phyloP scores from a whole-genome alignment of 495 filamentous ascomycete species.

The Xylaria nigripes region DNA sequence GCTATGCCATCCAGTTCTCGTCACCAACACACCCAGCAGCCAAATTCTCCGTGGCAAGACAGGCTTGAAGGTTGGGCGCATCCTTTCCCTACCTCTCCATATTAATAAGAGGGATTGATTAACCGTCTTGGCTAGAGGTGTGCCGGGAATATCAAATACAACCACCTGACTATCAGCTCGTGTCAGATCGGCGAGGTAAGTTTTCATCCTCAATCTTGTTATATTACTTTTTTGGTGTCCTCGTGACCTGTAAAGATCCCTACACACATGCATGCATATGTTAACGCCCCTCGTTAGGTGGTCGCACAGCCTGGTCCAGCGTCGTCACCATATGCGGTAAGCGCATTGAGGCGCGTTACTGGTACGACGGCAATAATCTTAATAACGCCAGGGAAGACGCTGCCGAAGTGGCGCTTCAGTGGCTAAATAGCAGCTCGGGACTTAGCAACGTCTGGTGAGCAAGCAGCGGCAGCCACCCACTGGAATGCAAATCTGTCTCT shows the following conservation, averaged over 20 bases:
- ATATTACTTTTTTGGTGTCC: background rate
- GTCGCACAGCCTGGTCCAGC: slow-evolving; percentile 85
- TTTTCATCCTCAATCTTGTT: background rate
- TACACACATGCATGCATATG: slow-evolving; percentile 1
- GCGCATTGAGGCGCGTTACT: slow-evolving; percentile 62
- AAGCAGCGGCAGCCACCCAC: background rate
- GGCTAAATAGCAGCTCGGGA: slow-evolving; percentile 27
- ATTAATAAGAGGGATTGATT: slow-evolving; percentile 5
- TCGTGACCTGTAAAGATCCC: background rate
- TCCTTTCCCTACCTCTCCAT: background rate
- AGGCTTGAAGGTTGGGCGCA: slow-evolving; percentile 26
- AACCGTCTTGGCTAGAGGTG: slow-evolving; percentile 40
- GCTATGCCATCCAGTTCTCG: slow-evolving; percentile 22
- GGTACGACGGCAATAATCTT: slow-evolving; percentile 82
- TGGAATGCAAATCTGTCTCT: background rate
- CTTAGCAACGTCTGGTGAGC: slow-evolving; percentile 17
- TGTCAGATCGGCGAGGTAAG: slow-evolving; percentile 74
- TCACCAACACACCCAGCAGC: slow-evolving; percentile 14
- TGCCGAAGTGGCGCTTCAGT: slow-evolving; percentile 63
- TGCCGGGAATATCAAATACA: slow-evolving; percentile 49
- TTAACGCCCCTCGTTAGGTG: slow-evolving; percentile 45
- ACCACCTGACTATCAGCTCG: slow-evolving; percentile 57
- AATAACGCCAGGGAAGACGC: slow-evolving; percentile 88
- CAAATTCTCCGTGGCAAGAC: slow-evolving; percentile 27
- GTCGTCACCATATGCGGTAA: slow-evolving; percentile 53